These are phyloP conservation scores for Phytophthora fragariae DNA, from an alignment of 352 stramenopile species.

Conservation along the genomic window DNA sequence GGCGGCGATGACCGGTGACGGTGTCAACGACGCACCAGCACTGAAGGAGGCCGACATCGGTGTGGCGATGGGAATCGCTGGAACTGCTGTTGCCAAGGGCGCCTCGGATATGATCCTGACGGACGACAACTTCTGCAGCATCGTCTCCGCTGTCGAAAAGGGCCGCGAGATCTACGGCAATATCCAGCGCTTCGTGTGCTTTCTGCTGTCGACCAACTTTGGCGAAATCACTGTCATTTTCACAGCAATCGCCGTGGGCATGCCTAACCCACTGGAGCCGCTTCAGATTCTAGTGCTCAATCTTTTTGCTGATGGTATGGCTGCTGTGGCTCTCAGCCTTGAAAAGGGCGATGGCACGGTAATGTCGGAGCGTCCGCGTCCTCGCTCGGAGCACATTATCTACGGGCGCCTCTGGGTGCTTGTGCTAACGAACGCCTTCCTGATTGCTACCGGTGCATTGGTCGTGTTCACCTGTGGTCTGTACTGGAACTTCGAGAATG, in stretches of 20 bases:
- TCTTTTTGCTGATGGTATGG: conserved; percentile 96
- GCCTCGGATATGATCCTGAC: conserved; percentile 98
- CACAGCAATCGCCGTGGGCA: conserved; percentile 66
- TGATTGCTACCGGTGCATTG: conserved; percentile 63
- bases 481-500: conserved; percentile 76
- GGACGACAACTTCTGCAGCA: conserved; percentile 98
- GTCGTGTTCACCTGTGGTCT: conserved; percentile 70
- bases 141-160: conserved; percentile 96
- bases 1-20: conserved; percentile 98
- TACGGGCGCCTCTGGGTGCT: conserved; percentile 73
- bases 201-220: conserved; percentile 97
- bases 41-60: conserved; percentile 97
- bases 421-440: conserved; percentile 69
- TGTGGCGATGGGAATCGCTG: conserved; percentile 97
- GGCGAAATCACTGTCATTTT: conserved; percentile 93
- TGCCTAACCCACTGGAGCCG: conserved; percentile 92
- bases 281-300: conserved; percentile 98
- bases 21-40: conserved; percentile 98
- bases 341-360: conserved; percentile 77
- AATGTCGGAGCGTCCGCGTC: conserved; percentile 69
- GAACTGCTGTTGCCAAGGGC: conserved; percentile 97
- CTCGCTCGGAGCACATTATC: conserved; percentile 68
- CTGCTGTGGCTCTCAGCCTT: conserved; percentile 71
- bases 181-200: conserved; percentile 98
- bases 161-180: conserved; percentile 98